Evolutionary conservation across 1,139 yeast genomes (phyloP), one percentile per base, ranked within the genome.

Genomic region (Candida sp.): DNA sequence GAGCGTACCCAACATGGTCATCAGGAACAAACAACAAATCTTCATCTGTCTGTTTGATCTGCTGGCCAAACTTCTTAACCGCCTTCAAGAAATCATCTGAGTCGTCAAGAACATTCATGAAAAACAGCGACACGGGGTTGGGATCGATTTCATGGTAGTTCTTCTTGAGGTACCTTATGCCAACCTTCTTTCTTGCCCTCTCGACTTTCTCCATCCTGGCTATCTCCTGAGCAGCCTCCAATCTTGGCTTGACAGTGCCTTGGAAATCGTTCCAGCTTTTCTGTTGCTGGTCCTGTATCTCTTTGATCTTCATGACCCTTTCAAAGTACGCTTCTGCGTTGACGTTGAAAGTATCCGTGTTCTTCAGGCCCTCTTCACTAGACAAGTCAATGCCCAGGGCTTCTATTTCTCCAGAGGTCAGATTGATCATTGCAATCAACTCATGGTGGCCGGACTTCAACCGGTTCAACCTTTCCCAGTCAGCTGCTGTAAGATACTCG

Each of bases 1-100:
- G 25, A 22, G 6, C 31, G 27, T n/a, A 9, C 9, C 5, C 31
- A 17, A 17, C 17, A 17, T 38, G 30, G 35, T 26, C 42, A 22
- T 28, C 43, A 28, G 31, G 43, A 9, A 33, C 35, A 28, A 37
- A 28, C 12, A 44, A 37, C n/a, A 44, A 37, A n/a, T 44, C 47
- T 28, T 44, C 47, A n/a, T 27, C 41, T 4, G 47, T 37, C 17
- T 9, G 35, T 22, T 37, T 44, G n/a, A 28, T 30, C 8, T 8
- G 30, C 44, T 63, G 64, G 2, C 71, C 71, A 66, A 68, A 67
- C 5, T 47, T 41, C 9, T 54, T 44, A 5, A 67, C 39, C 3
- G 60, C 12, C 0, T 45, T 42, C 23, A 52, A 31, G n/a, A 65
- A 48, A 3, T 54, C 55, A 1, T 48, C 46, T 30, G 61, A 60